phyloP scores from a whole-genome alignment of 2,329 filamentous ascomycete species.

The Fusarium sp. region DNA sequence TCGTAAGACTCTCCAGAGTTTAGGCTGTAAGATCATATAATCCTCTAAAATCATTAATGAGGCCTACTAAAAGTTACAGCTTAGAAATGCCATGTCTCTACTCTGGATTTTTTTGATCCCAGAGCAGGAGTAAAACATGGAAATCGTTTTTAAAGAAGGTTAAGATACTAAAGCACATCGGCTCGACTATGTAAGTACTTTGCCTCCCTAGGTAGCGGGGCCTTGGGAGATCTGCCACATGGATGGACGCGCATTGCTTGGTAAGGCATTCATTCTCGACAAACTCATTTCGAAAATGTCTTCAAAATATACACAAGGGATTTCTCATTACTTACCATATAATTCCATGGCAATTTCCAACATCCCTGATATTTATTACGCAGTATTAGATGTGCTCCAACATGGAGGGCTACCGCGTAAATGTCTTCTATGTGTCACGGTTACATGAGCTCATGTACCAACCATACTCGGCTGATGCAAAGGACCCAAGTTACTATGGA shows the following conservation, averaged over 20 bases:
- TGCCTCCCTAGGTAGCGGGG: too few species aligned
- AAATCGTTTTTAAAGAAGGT: too few species aligned
- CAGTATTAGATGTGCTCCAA: not conserved
- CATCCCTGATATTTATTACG: not conserved
- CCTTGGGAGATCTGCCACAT: not conserved
- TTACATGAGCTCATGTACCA: conserved; percentile 17
- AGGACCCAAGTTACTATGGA: conserved; percentile 17
- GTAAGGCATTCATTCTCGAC: not conserved
- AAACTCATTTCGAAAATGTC: too few species aligned
- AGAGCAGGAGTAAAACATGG: too few species aligned
- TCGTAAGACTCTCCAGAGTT: too few species aligned
- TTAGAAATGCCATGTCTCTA: too few species aligned
- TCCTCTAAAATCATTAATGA: too few species aligned
- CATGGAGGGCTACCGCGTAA: not conserved
- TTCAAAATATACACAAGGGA: not conserved
- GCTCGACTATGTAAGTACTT: not conserved
- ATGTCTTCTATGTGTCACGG: conserved; percentile 1
- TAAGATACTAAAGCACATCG: too few species aligned
- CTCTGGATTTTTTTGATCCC: too few species aligned
- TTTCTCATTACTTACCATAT: not conserved
- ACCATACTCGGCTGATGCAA: conserved; percentile 9
- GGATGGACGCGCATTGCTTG: not conserved
- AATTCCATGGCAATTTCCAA: too few species aligned
- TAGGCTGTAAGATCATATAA: too few species aligned
- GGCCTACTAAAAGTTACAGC: too few species aligned